Evolutionary conservation across 1,284 basidiomycete genomes (phyloP), one percentile per base, ranked within the genome.

Genomic region (Puccinia triticina): DNA sequence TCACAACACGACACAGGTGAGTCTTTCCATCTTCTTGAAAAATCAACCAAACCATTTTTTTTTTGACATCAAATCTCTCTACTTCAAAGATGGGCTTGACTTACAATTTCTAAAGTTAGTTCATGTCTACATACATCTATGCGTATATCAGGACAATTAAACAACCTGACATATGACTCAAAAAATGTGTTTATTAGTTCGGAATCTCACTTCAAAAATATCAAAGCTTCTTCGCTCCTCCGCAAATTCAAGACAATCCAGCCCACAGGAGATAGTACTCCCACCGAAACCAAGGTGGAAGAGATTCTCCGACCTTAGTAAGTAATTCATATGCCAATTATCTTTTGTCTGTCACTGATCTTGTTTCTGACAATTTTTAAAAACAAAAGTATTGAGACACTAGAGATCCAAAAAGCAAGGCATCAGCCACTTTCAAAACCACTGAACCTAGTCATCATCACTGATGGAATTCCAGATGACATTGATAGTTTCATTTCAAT

Each of bases 361-460:
- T 23, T 16, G 34, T 10, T 61, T 40, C 34, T 40, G 18, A 40
- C 61, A 66, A 18, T 40, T 66, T 21, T 26, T 7, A n/a, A 11
- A n/a, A 37, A 34, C 8, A 55, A 75, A 75, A 75, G 72, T 59
- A 55, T 75, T 14, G 72, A 75, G 53, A 59, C 14, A 40, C 72
- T 75, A 14, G 72, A 75, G n/a, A 40, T 40, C 10, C 50, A 75
- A 75, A 75, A 75, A 40, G 37, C 34, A 37, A 75, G 32, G 18
- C 5, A 75, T 40, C 29, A 75, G 21, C 48, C 53, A 34, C 50
- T 75, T 57, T 23, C 55, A 43, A 92, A 91, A 84, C 90, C 90
- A 0, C 86, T 91, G 40, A 91, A 91, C 84, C 90, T 89, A 82
- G 89, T 92, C 32, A 86, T 92, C 43, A 88, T 92, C 73, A 92